Base-by-base conservation (phyloP, 2,329 filamentous ascomycete genomes). In the Phialophora expanda region DNA sequence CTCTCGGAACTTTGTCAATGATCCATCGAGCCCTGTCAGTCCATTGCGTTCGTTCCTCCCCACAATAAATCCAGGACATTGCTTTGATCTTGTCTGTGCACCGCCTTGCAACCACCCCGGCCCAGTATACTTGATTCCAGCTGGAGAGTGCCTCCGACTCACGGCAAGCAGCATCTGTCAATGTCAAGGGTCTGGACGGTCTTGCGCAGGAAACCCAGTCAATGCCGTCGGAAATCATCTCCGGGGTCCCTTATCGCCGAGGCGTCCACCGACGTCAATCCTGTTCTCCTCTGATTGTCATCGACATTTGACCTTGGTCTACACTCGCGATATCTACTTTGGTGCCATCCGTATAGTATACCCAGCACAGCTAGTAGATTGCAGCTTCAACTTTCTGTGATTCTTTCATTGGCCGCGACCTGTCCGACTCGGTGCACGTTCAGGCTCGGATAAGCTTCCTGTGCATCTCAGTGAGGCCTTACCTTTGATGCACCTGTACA, bases 201-300 rank as follows among this genome's bases (percentile, higher is more conserved):
- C 1, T 30, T 30, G 30, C 11, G 9, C 9, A 34, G 32, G 30
- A 34, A 3, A 9, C 12, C 32, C 9, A 12, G 38, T 44, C 38
- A 11, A 11, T 2, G 41, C 2, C 41, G 2, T 48, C 56, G 56
- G 56, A 59, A 50, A 22, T 59, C 41, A 17, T 46, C 20, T 59
- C 56, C 56, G 41, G 20, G 20, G 24, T 59, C 26, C 34, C 56
- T 34, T 48, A 59, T 59, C 44, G 41, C 20, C 14, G 12, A 9
- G 41, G 24, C 38, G 38, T 41, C 38, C 38, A 44, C 38, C 38
- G 17, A 44, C 38, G 17, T 44, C 38, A 44, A 7, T 5, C 17
- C 17, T 44, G 38, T 20, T 44, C 7, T 44, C 38, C 17, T 1
- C 14, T n/a, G 38, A 44, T 44, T 44, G 38, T 44, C 17, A 8